These are phyloP conservation scores for Tuber magnatum DNA, from an alignment of 495 filamentous ascomycete species.

Conservation along the genomic window DNA sequence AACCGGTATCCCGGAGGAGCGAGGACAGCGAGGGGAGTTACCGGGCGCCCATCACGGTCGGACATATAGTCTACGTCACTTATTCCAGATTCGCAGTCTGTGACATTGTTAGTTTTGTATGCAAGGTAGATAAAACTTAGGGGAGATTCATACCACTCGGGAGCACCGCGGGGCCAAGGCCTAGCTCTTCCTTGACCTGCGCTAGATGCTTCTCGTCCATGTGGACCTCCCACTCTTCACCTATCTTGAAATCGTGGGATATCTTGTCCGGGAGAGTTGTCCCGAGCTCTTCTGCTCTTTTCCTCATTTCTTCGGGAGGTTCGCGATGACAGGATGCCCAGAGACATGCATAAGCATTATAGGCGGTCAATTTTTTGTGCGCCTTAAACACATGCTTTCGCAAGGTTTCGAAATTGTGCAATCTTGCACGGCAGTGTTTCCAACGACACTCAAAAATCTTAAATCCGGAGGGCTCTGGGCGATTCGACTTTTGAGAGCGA, in stretches of 20 bases:
- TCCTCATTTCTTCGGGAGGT: conserved; percentile 21
- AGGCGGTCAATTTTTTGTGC: conserved; percentile 40
- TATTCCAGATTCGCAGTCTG: conserved; percentile 28
- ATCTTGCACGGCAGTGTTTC: conserved; percentile 54
- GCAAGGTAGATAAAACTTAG: not conserved
- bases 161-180: conserved; percentile 31
- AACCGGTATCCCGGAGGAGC: conserved; percentile 29
- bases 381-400: conserved; percentile 55
- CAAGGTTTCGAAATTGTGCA: conserved; percentile 62
- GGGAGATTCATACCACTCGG: conserved; percentile 15
- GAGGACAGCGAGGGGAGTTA: conserved; percentile 30
- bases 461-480: conserved; percentile 29
- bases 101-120: not conserved
- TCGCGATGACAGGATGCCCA: conserved; percentile 29
- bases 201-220: conserved; percentile 26
- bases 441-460: conserved; percentile 52
- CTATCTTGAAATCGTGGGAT: conserved; percentile 24
- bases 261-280: conserved; percentile 6
- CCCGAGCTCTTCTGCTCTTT: not conserved
- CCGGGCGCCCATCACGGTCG: conserved; percentile 23
- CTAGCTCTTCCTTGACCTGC: conserved; percentile 23
- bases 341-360: conserved; percentile 26
- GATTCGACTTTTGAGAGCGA: not conserved
- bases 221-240: conserved; percentile 26
- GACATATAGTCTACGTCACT: conserved; percentile 36